Evolutionary conservation across 768 basidiomycete species (phyloP).

Genomic region (Solioccasus polychromus): DNA sequence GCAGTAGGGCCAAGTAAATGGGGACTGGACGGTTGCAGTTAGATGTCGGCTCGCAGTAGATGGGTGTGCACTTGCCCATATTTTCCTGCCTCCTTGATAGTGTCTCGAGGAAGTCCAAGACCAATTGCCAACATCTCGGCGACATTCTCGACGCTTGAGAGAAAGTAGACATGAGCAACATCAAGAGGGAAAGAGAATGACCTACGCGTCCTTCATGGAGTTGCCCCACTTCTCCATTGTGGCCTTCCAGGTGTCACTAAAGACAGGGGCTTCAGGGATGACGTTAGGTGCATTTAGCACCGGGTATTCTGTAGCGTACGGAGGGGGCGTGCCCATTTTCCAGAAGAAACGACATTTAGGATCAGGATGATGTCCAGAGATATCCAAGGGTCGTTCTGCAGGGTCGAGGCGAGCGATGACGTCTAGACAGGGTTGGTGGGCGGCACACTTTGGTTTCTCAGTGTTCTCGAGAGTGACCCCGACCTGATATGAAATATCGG

Average conservation of each 20-base stretch:
- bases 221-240: conserved; percentile 85
- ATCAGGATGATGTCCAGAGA: conserved; percentile 75
- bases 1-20: conserved; percentile 94
- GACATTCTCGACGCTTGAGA: conserved; percentile 72
- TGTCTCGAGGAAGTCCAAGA: conserved; percentile 65
- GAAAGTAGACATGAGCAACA: neutral
- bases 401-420: conserved; percentile 78
- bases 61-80: conserved; percentile 61
- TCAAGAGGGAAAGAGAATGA: conserved; percentile 9
- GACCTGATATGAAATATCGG: conserved; percentile 87
- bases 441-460: conserved; percentile 86
- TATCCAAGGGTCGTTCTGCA: conserved; percentile 81
- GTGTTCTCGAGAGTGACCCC: conserved; percentile 97
- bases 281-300: conserved; percentile 80
- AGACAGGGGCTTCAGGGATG: conserved; percentile 56
- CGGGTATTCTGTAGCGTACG: conserved; percentile 78
- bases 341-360: conserved; percentile 96
- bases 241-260: conserved; percentile 64
- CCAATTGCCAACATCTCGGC: conserved; percentile 87
- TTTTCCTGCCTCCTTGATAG: conserved; percentile 74
- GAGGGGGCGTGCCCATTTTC: conserved; percentile 73
- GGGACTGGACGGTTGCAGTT: conserved; percentile 42
- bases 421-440: conserved; percentile 75
- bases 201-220: conserved; percentile 86
- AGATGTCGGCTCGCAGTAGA: neutral